Evolutionary conservation across 2,329 filamentous ascomycete genomes (phyloP).

Genomic region (Achaetomium macrosporum): DNA sequence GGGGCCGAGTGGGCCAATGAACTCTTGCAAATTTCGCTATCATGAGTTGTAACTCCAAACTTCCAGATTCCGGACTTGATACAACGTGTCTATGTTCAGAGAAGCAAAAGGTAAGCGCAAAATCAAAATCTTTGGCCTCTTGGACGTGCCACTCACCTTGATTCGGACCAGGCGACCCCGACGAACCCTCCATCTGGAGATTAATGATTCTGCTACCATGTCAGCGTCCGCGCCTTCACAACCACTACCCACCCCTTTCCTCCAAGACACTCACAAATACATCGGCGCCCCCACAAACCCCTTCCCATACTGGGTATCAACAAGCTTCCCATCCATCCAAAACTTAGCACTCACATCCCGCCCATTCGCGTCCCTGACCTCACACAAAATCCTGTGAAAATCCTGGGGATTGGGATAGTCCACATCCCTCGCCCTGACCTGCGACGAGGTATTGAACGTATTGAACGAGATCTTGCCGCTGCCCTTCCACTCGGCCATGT

Average conservation of each 20-base stretch:
- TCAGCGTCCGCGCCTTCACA: background rate
- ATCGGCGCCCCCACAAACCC: constrained; percentile 44
- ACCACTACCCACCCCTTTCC: background rate
- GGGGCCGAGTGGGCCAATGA: background rate
- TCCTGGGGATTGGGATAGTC: constrained; percentile 39
- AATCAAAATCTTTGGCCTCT: no score
- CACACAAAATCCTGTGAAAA: constrained; percentile 47
- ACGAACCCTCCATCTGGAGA: constrained; percentile 42
- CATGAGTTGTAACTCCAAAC: constrained; percentile 22
- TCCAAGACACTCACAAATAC: constrained; percentile 33
- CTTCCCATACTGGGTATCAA: constrained; percentile 46
- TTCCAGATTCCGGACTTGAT: constrained; percentile 20
- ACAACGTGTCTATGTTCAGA: constrained; percentile 16
- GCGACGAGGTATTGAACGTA: constrained; percentile 45
- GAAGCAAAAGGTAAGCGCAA: background rate
- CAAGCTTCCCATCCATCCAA: constrained; percentile 45
- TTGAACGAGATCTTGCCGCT: constrained; percentile 51
- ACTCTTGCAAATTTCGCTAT: background rate
- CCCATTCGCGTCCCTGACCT: constrained; percentile 47
- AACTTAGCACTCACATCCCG: constrained; percentile 48
- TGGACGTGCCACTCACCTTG: constrained; percentile 23
- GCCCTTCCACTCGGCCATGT: constrained; percentile 59
- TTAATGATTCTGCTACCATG: constrained; percentile 35
- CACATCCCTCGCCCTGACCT: constrained; percentile 43
- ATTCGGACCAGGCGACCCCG: constrained; percentile 36